Percentiles rank a stretch among this genome's conserved stretches.
Conservation (phyloP, 2,329 filamentous ascomycete species). For the Microsporum audouinii region DNA sequence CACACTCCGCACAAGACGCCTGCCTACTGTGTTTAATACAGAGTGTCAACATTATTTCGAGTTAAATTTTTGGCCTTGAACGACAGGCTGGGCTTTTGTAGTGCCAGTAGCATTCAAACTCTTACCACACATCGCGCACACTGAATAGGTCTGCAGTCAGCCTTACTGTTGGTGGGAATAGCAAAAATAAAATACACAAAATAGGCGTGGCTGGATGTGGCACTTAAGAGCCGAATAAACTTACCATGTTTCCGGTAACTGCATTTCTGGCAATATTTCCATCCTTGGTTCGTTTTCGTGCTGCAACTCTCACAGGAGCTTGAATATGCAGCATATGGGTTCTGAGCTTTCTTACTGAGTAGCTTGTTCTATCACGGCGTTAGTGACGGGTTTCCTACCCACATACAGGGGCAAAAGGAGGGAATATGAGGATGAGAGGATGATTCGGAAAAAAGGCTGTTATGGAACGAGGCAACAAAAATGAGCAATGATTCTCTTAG, state of each 20-base stretch:
- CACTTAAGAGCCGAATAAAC: slow-evolving; percentile 12
- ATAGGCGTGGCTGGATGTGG: no score
- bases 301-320: slow-evolving; percentile 52
- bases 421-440: neutral
- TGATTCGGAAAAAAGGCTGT: neutral
- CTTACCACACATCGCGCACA: slow-evolving; percentile 55
- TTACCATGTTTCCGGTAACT: slow-evolving; percentile 51
- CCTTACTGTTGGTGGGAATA: neutral
- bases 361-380: slow-evolving; percentile 46
- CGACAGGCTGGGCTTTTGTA: slow-evolving; percentile 39
- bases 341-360: slow-evolving; percentile 52
- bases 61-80: slow-evolving; percentile 52
- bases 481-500: neutral
- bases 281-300: slow-evolving; percentile 51
- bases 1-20: neutral
- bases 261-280: slow-evolving; percentile 50
- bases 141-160: slow-evolving; percentile 26
- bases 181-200: neutral
- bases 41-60: slow-evolving; percentile 37
- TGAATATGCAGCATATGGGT: slow-evolving; percentile 54
- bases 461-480: neutral
- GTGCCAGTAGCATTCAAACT: slow-evolving; percentile 35
- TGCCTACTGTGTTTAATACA: neutral
- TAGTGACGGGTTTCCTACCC: neutral
- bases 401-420: neutral